A percentile compares a stretch with the other conserved stretches of the same genome.
phyloP scores from a whole-genome alignment of 495 filamentous ascomycete species.

The Letharia lupina region DNA sequence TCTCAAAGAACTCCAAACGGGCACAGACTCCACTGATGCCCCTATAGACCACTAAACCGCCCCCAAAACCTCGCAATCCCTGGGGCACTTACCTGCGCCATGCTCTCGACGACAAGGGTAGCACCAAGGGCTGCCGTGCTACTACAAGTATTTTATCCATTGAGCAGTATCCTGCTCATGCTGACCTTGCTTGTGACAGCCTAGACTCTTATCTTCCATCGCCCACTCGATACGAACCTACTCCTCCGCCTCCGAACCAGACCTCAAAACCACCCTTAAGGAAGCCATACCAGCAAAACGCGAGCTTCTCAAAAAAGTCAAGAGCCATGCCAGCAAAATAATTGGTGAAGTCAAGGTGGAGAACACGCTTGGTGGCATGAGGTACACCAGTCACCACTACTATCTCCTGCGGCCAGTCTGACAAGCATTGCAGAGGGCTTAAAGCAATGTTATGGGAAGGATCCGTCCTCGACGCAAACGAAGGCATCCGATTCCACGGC shows the following conservation, averaged over 20 bases:
- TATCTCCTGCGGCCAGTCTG: neutral
- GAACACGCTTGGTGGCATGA: conserved; percentile 93
- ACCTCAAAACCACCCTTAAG: conserved; percentile 77
- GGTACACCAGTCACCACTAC: conserved; percentile 32
- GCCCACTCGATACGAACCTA: conserved; percentile 39
- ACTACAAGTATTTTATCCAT: neutral
- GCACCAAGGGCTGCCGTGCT: conserved; percentile 4
- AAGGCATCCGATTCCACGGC: conserved; percentile 97
- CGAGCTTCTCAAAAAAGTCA: conserved; percentile 85
- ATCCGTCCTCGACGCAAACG: conserved; percentile 90
- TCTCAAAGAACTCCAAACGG: neutral
- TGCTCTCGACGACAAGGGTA: conserved; percentile 10
- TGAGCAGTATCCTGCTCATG: neutral
- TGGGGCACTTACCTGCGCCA: neutral
- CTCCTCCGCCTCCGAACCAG: conserved; percentile 66
- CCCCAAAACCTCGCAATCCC: neutral
- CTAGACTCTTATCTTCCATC: neutral
- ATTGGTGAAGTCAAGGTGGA: conserved; percentile 92
- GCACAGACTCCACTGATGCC: neutral
- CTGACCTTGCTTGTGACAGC: neutral
- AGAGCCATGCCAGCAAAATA: conserved; percentile 69
- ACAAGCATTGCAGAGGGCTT: conserved; percentile 50
- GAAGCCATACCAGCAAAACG: conserved; percentile 83
- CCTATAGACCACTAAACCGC: too few species aligned
- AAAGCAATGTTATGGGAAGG: conserved; percentile 99